Percentiles rank a stretch among this genome's conserved stretches.
These are phyloP conservation scores for Pseudogymnoascus sp. DNA, from an alignment of 2,329 filamentous ascomycete species.

Conservation along the genomic window DNA sequence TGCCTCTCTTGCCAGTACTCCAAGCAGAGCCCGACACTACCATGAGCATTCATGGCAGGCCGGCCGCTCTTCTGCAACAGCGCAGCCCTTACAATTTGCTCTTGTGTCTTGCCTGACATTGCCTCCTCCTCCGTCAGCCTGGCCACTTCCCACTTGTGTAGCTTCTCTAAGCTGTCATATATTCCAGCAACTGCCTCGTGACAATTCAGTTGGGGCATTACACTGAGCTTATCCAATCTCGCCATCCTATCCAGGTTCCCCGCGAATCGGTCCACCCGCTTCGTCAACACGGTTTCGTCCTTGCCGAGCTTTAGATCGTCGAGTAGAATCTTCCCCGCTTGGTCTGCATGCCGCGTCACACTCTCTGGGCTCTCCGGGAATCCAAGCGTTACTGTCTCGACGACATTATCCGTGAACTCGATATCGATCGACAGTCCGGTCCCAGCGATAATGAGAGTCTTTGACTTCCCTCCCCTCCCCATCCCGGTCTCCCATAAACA, in stretches of 20 bases:
- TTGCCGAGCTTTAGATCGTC: conserved; percentile 55
- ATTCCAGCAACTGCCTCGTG: conserved; percentile 72
- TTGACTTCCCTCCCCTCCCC: conserved; percentile 42
- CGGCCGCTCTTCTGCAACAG: conserved; percentile 65
- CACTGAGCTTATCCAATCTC: conserved; percentile 64
- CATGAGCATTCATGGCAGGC: conserved; percentile 63
- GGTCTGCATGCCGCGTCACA: conserved; percentile 53
- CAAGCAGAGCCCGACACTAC: conserved; percentile 61
- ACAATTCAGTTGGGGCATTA: conserved; percentile 62
- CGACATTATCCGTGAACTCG: conserved; percentile 54
- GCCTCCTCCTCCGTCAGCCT: conserved; percentile 46
- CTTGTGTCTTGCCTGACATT: conserved; percentile 40
- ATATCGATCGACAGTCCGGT: conserved; percentile 57
- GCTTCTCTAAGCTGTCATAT: conserved; percentile 60
- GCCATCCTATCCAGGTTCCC: conserved; percentile 66
- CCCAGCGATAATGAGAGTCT: conserved; percentile 56
- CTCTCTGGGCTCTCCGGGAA: conserved; percentile 55
- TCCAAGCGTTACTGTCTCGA: conserved; percentile 55
- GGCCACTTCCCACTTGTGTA: conserved; percentile 66
- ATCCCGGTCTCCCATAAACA: conserved; percentile 52
- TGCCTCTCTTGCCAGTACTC: conserved; percentile 71
- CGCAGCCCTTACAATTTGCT: conserved; percentile 27
- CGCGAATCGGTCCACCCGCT: conserved; percentile 64
- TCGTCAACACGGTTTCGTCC: conserved; percentile 59
- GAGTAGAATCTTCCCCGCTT: conserved; percentile 60